Conservation (phyloP, 768 basidiomycete genomes). For the Candolleomyces efflorescens region DNA sequence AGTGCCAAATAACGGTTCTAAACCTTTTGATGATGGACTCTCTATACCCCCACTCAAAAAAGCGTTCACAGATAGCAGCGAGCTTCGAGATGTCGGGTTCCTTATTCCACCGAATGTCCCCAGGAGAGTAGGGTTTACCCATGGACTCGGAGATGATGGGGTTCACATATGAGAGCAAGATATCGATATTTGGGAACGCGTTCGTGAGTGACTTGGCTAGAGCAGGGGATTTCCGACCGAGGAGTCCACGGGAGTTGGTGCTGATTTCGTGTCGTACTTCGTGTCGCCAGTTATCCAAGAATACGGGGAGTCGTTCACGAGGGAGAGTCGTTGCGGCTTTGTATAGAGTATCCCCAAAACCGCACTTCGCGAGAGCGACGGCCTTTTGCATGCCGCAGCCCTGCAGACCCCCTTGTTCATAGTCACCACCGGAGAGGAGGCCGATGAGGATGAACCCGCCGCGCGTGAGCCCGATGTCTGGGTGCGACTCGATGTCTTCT, state of each 20-base stretch:
- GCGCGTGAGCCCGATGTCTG: slow-evolving; percentile 46
- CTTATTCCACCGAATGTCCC: slow-evolving; percentile 39
- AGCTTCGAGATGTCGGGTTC: slow-evolving; percentile 71
- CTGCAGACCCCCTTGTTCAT: slow-evolving; percentile 58
- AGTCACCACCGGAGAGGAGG: slow-evolving; percentile 88
- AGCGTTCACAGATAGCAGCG: slow-evolving; percentile 77
- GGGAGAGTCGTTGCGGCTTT: slow-evolving; percentile 50
- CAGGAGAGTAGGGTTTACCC: slow-evolving; percentile 33
- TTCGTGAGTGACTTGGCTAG: slow-evolving; percentile 62
- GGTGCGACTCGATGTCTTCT: slow-evolving; percentile 35
- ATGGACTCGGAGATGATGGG: slow-evolving; percentile 72
- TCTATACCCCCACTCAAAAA: slow-evolving; percentile 90
- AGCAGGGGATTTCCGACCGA: slow-evolving; percentile 60
- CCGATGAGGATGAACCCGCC: slow-evolving; percentile 82
- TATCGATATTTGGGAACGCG: slow-evolving; percentile 67
- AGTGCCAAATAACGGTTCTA: slow-evolving; percentile 77
- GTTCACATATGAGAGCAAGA: slow-evolving; percentile 72
- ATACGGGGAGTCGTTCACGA: slow-evolving; percentile 41
- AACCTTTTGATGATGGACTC: slow-evolving; percentile 83
- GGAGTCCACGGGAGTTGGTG: slow-evolving; percentile 60
- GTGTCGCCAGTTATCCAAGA: slow-evolving; percentile 61
- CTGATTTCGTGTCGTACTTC: slow-evolving; percentile 59
- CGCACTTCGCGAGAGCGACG: slow-evolving; percentile 74
- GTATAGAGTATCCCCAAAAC: slow-evolving; percentile 69
- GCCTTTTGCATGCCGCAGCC: slow-evolving; percentile 71